These are phyloP conservation scores for Botryotinia globosa DNA, from an alignment of 2,329 filamentous ascomycete genomes.

Conservation along the genomic window DNA sequence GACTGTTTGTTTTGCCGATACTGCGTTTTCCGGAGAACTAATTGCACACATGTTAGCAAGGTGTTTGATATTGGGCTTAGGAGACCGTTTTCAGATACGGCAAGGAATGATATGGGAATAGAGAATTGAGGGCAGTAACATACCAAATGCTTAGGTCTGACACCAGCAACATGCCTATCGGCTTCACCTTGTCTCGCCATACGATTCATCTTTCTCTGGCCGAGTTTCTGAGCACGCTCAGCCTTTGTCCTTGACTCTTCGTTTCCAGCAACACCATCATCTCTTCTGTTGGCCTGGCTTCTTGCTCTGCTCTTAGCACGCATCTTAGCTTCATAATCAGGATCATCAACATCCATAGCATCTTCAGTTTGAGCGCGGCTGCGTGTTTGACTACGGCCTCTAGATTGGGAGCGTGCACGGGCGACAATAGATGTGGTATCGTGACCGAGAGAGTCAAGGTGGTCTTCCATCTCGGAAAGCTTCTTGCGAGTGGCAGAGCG, in stretches of 20 bases:
- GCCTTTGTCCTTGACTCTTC: conserved; percentile 69
- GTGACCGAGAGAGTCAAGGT: conserved; percentile 80
- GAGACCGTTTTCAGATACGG: not conserved
- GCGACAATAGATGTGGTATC: conserved; percentile 73
- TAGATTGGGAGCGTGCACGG: conserved; percentile 66
- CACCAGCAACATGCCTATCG: conserved; percentile 81
- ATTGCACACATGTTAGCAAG: conserved; percentile 37
- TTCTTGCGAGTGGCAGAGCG: conserved; percentile 77
- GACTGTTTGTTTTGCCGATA: conserved; percentile 81
- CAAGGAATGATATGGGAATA: not conserved
- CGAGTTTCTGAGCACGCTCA: conserved; percentile 81
- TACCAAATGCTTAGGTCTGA: conserved; percentile 88
- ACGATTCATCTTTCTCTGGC: conserved; percentile 98
- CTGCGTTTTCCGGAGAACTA: conserved; percentile 87
- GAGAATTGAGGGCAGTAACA: conserved; percentile 40
- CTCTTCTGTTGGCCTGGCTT: conserved; percentile 66
- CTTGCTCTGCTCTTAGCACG: conserved; percentile 71
- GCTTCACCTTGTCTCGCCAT: conserved; percentile 97
- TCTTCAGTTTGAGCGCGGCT: conserved; percentile 62
- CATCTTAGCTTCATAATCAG: conserved; percentile 55
- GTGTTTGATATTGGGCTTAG: not conserved
- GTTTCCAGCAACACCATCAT: conserved; percentile 69
- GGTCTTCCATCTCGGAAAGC: conserved; percentile 81
- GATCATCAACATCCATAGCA: conserved; percentile 71
- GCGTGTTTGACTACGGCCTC: conserved; percentile 68